Evolutionary conservation across 345 rosid genomes (phyloP).

Genomic region (Balakata baccata): DNA sequence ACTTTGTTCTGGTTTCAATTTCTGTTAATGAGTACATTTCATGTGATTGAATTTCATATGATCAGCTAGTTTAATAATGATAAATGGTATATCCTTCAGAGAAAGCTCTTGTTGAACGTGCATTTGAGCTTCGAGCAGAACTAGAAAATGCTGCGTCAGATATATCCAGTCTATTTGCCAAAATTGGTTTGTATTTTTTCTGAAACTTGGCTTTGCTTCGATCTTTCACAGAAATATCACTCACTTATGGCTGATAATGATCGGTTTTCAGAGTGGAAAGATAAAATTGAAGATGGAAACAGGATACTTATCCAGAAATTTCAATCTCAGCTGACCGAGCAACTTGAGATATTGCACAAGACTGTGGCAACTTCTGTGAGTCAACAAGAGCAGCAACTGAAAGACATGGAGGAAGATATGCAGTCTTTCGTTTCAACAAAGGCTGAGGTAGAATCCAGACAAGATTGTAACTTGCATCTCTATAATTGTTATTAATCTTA

Average conservation of each 20-base stretch:
- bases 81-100: conserved; percentile 42
- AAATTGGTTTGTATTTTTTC: conserved; percentile 60
- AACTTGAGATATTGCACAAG: conserved; percentile 83
- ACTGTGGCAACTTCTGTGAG: conserved; percentile 79
- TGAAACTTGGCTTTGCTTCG: conserved; percentile 7
- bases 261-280: conserved; percentile 70
- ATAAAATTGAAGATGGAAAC: conserved; percentile 88
- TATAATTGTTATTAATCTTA: background rate
- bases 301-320: conserved; percentile 64
- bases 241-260: background rate
- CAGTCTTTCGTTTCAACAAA: conserved; percentile 81
- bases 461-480: conserved; percentile 3
- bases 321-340: conserved; percentile 77
- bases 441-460: conserved; percentile 50
- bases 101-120: conserved; percentile 75
- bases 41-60: background rate
- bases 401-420: conserved; percentile 94
- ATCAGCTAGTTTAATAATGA: background rate
- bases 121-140: conserved; percentile 83
- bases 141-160: conserved; percentile 86
- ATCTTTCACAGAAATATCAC: background rate
- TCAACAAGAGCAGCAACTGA: conserved; percentile 85
- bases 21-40: background rate
- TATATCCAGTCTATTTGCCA: conserved; percentile 74
- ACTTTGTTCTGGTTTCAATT: background rate